Evolutionary conservation across 345 rosid genomes (phyloP), one percentile per base, ranked within the genome.

Genomic region (Euclidium syriacum): DNA sequence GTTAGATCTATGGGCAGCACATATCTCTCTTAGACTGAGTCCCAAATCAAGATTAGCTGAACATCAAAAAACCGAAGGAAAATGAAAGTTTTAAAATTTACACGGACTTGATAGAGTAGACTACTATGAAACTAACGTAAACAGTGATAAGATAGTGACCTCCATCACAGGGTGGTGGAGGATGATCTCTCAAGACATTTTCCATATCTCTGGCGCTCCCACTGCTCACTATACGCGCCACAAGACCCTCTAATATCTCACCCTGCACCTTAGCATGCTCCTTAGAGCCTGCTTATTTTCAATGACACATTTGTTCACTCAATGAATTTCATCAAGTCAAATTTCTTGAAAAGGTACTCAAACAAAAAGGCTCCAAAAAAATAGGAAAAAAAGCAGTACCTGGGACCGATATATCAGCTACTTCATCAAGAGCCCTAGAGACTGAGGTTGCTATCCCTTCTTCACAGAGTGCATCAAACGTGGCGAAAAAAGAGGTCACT

Each of bases 221-320:
- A 73, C 72, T 84, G 74, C 87, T 80, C 27, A 90, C 96, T 36
- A 90, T 74, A 65, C 97, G 99, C 48, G 97, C 99, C 64, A 92
- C 99, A n/a, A 92, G 91, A 57, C 99, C 99, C 83, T 92, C 99
- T 42, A 90, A 68, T 62, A 92, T 92, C 79, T 92, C 97, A 67
- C 99, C 99, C 57, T 94, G 99, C 41, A 78, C 90, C 72, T 77
- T 60, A 62, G 72, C 73, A 77, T 94, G 99, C 74, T 90, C 91
- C 62, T 80, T 85, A 17, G 97, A 85, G 73, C 81, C 99, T 94
- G 81, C 65, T 60, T 32, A 55, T 26, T 54, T 15, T 20, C 20
- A 49, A 33, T 23, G 52, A 54, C 39, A 64, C 61, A 7, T 33
- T 38, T 38, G 44, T 65, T 30, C 44, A 26, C 9, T 55, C 30